Conservation (phyloP, 176 grass and related monocot species). For the Eremochloa ophiuroides region DNA sequence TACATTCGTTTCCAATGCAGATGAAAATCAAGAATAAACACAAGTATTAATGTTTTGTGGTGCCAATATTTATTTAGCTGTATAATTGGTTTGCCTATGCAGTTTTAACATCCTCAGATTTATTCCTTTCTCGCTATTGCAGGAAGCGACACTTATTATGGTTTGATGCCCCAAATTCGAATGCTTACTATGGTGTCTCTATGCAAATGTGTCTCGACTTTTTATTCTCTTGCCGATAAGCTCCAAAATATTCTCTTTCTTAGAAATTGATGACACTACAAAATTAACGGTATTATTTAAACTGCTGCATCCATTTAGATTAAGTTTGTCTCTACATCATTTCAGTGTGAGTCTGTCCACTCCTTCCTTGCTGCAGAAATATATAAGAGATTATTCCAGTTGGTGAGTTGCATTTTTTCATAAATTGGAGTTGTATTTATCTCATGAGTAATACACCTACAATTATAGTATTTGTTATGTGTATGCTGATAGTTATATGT, state of each 20-base stretch:
- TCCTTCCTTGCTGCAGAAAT: not conserved
- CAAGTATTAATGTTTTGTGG: slow-evolving; percentile 53
- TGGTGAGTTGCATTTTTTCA: not conserved
- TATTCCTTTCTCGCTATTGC: slow-evolving; percentile 23
- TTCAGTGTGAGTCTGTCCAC: not conserved
- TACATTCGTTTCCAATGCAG: slow-evolving; percentile 67
- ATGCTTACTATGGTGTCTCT: not conserved
- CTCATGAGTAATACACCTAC: not conserved
- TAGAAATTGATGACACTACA: not conserved
- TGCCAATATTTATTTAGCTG: not conserved
- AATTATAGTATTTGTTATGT: not conserved
- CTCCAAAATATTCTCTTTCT: not conserved
- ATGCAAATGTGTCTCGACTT: not conserved
- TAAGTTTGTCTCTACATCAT: not conserved
- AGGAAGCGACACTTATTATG: slow-evolving; percentile 54
- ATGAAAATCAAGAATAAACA: slow-evolving; percentile 85
- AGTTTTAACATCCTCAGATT: slow-evolving; percentile 3
- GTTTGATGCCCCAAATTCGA: not conserved
- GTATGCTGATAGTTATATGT: not conserved
- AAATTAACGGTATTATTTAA: not conserved
- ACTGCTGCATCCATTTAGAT: not conserved
- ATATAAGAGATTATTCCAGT: not conserved
- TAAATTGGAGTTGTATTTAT: not conserved
- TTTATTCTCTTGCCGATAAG: slow-evolving; percentile 17
- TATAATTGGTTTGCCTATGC: slow-evolving; percentile 2